phyloP scores from a whole-genome alignment of 2,329 filamentous ascomycete species.

The Botrytis fragariae region DNA sequence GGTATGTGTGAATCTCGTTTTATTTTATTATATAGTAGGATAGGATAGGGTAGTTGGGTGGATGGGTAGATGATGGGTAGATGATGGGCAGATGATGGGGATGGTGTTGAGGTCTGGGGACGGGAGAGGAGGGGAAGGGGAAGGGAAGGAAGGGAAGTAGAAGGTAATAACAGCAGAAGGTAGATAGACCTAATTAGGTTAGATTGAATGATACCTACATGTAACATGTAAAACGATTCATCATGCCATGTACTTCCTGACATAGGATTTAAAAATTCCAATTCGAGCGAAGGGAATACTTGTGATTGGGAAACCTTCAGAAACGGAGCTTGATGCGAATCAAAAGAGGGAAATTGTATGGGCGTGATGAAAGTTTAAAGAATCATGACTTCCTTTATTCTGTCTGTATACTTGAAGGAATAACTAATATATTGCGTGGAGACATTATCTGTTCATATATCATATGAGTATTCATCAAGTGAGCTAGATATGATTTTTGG shows the following conservation, averaged over 20 bases:
- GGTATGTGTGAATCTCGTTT: neutral
- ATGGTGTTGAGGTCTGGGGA: neutral
- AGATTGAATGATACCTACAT: neutral
- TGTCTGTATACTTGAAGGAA: neutral
- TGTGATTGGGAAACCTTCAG: too few species aligned
- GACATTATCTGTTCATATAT: neutral
- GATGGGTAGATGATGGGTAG: too few species aligned
- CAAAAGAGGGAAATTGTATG: neutral
- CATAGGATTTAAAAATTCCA: neutral
- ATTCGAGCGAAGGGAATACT: neutral
- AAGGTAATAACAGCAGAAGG: too few species aligned
- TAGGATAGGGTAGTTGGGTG: too few species aligned
- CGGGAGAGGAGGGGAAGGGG: too few species aligned
- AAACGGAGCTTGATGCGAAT: neutral
- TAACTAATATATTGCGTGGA: neutral
- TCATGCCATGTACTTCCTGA: too few species aligned
- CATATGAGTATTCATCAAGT: neutral
- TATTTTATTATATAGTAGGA: too few species aligned
- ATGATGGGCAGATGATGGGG: too few species aligned
- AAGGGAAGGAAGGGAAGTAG: accelerated
- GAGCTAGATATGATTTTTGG: neutral
- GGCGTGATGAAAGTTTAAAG: neutral
- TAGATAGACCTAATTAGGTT: too few species aligned
- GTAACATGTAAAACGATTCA: neutral
- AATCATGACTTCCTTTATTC: neutral